phyloP scores from a whole-genome alignment of 108 stramenopile genomes.

The Skeletonema marinoi region DNA sequence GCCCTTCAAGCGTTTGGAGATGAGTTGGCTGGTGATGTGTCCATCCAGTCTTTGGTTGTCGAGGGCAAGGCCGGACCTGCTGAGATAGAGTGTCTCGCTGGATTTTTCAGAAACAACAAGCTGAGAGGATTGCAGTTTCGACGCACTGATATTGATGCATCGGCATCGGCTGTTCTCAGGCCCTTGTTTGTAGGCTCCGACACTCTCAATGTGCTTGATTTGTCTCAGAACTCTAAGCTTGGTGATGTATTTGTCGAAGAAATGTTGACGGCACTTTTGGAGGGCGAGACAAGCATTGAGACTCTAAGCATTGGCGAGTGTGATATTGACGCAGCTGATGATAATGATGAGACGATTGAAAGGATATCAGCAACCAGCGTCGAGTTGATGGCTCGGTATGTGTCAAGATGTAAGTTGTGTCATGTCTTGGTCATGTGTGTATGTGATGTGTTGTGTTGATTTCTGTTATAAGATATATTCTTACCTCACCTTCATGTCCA shows the following conservation, averaged over 20 bases:
- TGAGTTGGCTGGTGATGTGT: slow-evolving; percentile 22
- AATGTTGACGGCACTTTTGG: slow-evolving; percentile 14
- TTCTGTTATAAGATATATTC: not conserved
- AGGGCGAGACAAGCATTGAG: slow-evolving; percentile 11
- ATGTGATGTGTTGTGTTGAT: too few species aligned
- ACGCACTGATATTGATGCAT: slow-evolving; percentile 20
- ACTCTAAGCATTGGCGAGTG: slow-evolving; percentile 22
- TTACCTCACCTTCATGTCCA: not conserved
- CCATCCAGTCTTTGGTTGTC: slow-evolving; percentile 32
- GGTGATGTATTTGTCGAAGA: slow-evolving; percentile 14
- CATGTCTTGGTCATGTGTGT: too few species aligned
- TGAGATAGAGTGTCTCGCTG: slow-evolving; percentile 25
- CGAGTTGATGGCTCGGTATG: slow-evolving; percentile 6
- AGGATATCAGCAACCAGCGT: not conserved
- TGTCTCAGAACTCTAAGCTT: slow-evolving; percentile 14
- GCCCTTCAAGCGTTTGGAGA: slow-evolving; percentile 28
- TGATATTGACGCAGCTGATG: slow-evolving; percentile 1
- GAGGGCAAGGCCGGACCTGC: slow-evolving; percentile 27
- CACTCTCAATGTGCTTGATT: slow-evolving; percentile 25
- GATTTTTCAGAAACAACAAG: slow-evolving; percentile 6
- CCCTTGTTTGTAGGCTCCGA: slow-evolving; percentile 8
- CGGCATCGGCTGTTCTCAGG: not conserved
- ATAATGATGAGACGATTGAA: slow-evolving; percentile 1
- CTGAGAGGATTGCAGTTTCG: slow-evolving; percentile 7
- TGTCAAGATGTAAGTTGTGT: not conserved